Base-by-base conservation (phyloP, 192 early-diverging fungal genomes). In the Entomortierella beljakovae region DNA sequence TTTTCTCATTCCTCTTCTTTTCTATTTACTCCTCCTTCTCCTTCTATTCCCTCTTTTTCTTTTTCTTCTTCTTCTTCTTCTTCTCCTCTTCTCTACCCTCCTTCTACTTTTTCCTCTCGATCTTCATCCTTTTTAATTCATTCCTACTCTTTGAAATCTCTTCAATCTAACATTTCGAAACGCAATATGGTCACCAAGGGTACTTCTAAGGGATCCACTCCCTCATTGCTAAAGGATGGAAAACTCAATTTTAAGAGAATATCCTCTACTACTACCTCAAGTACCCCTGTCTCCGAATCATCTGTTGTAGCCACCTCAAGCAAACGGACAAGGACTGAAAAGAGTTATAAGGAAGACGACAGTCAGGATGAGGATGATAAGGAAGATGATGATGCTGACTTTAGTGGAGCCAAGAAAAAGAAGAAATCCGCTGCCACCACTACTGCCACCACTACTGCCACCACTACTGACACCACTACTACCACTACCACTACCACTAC, bases 161-260 rank as follows among this genome's bases (percentile, higher is more conserved):
- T 23, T 10, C 18, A n/a, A 33, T 11, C 22, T 7, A 23, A n/a
- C 11, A 3, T 6, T 20, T 29, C 22, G 2, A 25, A 34, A 18
- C 23, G 0, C 67, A 60, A n/a, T 56, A 72, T 72, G 70, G 61
- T 32, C 26, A 29, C 70, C 18, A 64, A 72, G n/a, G 61, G 55
- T 29, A 57, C 53, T 18, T n/a, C n/a, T n/a, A n/a, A n/a, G n/a
- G 29, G 43, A 11, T 10, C 37, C 37, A 13, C 43, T 46, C 56
- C 31, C 23, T 56, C 20, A 48, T 35, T 22, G 4, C 26, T 13
- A 53, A 55, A 26, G 20, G 6, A 28, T 3, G 16, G 2, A 52
- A 34, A 0, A 16, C n/a, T 13, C 18, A 48, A 6, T 22, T 64
- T 4, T 0, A 57, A 32, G 32, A 40, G 58, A n/a, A n/a, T n/a